Percentiles rank a stretch among this genome's conserved stretches.
phyloP scores from a whole-genome alignment of 2,329 filamentous ascomycete species.

The Aspergillus niger region DNA sequence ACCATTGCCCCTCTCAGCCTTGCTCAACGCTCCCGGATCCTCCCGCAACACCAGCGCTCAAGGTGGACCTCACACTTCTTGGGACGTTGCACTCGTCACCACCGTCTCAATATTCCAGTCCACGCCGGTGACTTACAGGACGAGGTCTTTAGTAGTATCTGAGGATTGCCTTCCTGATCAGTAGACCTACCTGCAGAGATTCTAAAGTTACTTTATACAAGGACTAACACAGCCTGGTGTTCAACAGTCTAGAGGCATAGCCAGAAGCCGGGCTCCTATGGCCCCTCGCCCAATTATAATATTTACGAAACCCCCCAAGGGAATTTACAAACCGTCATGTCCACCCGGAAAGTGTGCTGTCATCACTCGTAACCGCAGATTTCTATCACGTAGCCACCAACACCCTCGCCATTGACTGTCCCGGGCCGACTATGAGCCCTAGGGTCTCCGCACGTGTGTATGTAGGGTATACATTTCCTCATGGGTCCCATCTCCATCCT shows the following conservation, averaged over 20 bases:
- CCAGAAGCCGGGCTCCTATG: background rate
- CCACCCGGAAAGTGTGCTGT: background rate
- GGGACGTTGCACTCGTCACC: too few species aligned
- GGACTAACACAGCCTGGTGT: background rate
- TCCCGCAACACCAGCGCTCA: background rate
- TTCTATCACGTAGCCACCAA: conserved; percentile 5
- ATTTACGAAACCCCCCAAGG: background rate
- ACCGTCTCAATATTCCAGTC: background rate
- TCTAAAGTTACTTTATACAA: background rate
- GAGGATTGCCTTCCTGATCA: background rate
- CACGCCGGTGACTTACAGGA: background rate
- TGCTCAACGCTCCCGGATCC: background rate
- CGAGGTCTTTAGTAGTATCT: too few species aligned
- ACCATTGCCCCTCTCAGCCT: background rate
- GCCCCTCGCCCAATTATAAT: background rate
- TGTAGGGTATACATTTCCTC: conserved; percentile 46
- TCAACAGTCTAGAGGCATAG: background rate
- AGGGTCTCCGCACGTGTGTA: conserved; percentile 31
- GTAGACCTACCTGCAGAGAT: background rate
- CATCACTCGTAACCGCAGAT: conserved; percentile 11
- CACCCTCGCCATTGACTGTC: background rate
- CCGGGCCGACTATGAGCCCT: background rate
- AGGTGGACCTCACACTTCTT: background rate
- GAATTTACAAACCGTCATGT: background rate
- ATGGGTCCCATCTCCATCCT: conserved; percentile 43